Percentiles rank a stretch among this genome's conserved stretches.
These are phyloP conservation scores for Pseudogymnoascus sp. DNA, from an alignment of 2,329 filamentous ascomycete species.

Conservation along the genomic window DNA sequence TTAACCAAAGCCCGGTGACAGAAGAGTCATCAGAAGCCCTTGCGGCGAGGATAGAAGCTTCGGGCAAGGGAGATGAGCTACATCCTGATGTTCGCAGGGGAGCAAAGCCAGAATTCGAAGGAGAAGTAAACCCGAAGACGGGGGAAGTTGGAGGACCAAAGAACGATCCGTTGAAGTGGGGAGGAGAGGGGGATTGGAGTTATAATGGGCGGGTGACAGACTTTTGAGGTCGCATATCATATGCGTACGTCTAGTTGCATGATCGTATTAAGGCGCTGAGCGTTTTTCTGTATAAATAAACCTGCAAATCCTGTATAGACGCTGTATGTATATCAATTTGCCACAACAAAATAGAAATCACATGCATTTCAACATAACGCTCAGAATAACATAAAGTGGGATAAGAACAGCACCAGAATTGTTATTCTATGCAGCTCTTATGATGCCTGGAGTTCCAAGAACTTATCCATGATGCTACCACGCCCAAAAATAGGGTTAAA, in stretches of 20 bases:
- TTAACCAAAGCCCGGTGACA: slow-evolving; percentile 13
- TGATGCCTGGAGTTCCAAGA: neutral
- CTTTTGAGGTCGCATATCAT: slow-evolving; percentile 44
- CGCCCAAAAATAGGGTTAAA: neutral
- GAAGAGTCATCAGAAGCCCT: slow-evolving; percentile 21
- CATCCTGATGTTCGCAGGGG: slow-evolving; percentile 67
- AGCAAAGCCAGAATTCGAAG: slow-evolving; percentile 83
- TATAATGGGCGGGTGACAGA: slow-evolving; percentile 94
- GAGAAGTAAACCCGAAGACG: slow-evolving; percentile 84
- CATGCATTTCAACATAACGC: neutral
- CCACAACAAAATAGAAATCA: neutral
- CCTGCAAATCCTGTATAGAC: neutral
- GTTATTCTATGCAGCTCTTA: neutral
- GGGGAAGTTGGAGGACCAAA: slow-evolving; percentile 95
- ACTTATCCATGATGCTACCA: neutral
- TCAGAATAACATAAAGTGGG: neutral
- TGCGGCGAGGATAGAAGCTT: slow-evolving; percentile 39
- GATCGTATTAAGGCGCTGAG: neutral
- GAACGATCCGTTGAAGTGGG: slow-evolving; percentile 92
- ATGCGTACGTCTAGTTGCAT: neutral
- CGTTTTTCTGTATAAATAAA: neutral
- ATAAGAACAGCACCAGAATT: neutral
- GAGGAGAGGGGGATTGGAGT: slow-evolving; percentile 72
- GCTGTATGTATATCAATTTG: neutral
- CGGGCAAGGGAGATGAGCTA: slow-evolving; percentile 54